Evolutionary conservation across 2,329 filamentous ascomycete species (phyloP), one percentile per base, ranked within the genome.

Genomic region (Xylaria sp.): DNA sequence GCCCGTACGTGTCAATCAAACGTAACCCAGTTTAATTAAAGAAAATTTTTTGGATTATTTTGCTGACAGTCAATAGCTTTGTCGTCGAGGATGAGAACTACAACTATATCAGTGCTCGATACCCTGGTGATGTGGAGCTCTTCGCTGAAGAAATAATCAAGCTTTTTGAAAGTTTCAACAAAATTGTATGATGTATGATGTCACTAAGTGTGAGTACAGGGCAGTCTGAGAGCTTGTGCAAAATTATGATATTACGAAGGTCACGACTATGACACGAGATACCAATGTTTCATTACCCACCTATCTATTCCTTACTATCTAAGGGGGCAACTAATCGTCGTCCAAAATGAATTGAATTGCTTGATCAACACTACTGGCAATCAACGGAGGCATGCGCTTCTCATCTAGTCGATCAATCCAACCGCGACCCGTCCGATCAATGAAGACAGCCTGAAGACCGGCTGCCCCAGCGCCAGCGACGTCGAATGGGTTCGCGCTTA

Each of bases 401-500:
- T 82, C 82, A 4, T 85, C 84, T 51, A 92, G 78, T 10, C 78
- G 79, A 79, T 94, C 91, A 67, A 84, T 80, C 91, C 91, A 93
- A 2, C 90, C 90, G 9, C 77, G 81, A 0, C 86, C 85, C 15
- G 75, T 77, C 29, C 91, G 81, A 79, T 93, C 89, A 5, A 94
- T 85, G 88, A 89, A 93, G 13, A 84, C 87, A 27, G 88, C 85
- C 72, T 85, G 83, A 79, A 93, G 79, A 0, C 90, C 90, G 5
- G 84, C 82, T 1, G 82, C 82, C 67, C 82, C 83, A 0, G 90
- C 89, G 0, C 92, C 91, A 0, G 89, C 84, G 17, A 91, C 80
- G 75, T 94, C 91, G 75, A 94, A 94, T 2, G 91, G 88, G 74
- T 94, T 94, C 1, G 87, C 86, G 70, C 86, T 91, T 5, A 94